Evolutionary conservation across 2,329 filamentous ascomycete species (phyloP).

Genomic region (Aspergillus transmontanensis): DNA sequence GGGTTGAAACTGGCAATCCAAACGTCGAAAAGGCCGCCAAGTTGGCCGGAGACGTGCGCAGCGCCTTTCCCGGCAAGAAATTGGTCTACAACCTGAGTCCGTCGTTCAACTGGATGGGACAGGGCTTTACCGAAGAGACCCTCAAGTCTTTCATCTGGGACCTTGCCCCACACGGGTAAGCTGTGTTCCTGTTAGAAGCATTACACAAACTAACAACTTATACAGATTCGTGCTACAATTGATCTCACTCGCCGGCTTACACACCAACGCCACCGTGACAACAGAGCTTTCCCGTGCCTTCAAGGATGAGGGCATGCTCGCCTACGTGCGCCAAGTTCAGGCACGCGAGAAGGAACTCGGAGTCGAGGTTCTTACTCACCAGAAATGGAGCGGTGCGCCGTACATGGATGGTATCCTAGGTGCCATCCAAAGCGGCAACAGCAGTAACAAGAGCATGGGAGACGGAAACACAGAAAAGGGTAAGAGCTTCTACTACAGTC

Average conservation of each 20-base stretch:
- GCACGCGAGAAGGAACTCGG: constrained; percentile 84
- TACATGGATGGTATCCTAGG: constrained; percentile 90
- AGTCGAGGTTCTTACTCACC: constrained; percentile 91
- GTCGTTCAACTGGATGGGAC: constrained; percentile 98
- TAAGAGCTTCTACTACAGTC: constrained; percentile 20
- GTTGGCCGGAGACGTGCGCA: constrained; percentile 76
- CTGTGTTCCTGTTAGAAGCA: constrained; percentile 25
- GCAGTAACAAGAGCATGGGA: constrained; percentile 88
- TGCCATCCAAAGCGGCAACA: constrained; percentile 88
- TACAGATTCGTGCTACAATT: constrained; percentile 63
- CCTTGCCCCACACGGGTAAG: constrained; percentile 82
- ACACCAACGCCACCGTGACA: constrained; percentile 64
- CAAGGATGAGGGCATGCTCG: constrained; percentile 91
- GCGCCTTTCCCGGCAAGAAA: constrained; percentile 73
- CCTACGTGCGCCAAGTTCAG: constrained; percentile 94
- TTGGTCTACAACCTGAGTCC: constrained; percentile 96
- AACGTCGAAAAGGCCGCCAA: constrained; percentile 73
- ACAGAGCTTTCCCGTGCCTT: constrained; percentile 79
- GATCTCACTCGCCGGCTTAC: constrained; percentile 66
- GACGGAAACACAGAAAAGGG: constrained; percentile 82
- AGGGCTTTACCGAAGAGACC: constrained; percentile 82
- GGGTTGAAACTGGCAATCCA: constrained; percentile 94
- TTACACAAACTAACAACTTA: constrained; percentile 18
- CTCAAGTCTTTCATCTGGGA: constrained; percentile 96
- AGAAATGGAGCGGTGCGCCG: constrained; percentile 72